Evolutionary conservation across 2,329 filamentous ascomycete genomes (phyloP).

Genomic region (Apiospora sp.): DNA sequence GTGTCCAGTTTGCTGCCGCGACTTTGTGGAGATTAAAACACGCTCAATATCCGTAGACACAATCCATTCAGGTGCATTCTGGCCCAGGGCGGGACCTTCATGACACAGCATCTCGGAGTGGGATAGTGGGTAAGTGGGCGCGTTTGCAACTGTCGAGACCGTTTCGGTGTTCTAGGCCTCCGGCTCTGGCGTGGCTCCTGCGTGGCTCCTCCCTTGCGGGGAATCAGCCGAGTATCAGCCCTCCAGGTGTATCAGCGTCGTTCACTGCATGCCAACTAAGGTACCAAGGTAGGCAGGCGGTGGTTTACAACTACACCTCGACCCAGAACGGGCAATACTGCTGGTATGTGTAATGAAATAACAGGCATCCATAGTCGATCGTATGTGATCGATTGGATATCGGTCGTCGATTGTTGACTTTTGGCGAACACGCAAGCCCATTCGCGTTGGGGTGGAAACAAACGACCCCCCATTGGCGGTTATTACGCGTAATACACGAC

Average conservation of each 20-base stretch:
- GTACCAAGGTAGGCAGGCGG: no score
- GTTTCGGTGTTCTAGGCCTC: constrained; percentile 16
- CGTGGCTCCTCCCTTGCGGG: constrained; percentile 2
- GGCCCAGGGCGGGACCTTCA: background rate
- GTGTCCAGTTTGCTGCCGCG: background rate
- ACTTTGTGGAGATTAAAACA: background rate
- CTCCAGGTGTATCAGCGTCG: constrained; percentile 1
- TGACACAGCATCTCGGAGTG: constrained; percentile 16
- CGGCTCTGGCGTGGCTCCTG: background rate
- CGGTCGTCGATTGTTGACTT: background rate
- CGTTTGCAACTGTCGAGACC: background rate
- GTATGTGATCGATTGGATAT: constrained; percentile 15
- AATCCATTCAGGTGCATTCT: background rate
- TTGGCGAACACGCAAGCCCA: background rate
- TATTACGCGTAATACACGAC: constrained; percentile 7
- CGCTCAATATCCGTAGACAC: background rate
- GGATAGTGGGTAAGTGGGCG: background rate
- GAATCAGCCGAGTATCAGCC: constrained; percentile 17
- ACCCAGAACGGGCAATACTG: constrained; percentile 1
- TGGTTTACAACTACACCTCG: background rate
- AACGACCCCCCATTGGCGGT: background rate
- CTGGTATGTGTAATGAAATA: background rate
- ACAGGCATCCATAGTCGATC: background rate
- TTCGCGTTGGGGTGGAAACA: constrained; percentile 12
- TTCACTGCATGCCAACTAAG: background rate